These are phyloP conservation scores for Scalesia atractyloides DNA, from an alignment of 129 eudicot genomes.

Conservation along the genomic window DNA sequence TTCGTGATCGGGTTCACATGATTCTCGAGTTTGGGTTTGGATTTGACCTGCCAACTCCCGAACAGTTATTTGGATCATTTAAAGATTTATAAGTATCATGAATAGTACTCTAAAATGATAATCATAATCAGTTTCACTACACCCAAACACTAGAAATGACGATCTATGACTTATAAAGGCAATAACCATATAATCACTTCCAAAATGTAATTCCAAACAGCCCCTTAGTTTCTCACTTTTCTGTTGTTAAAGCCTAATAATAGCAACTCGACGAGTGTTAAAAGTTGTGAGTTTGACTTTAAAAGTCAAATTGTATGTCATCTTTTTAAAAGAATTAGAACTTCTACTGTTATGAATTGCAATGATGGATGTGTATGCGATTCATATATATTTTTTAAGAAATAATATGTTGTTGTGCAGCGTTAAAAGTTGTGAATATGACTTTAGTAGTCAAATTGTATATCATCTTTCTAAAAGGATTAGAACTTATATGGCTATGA, in stretches of 20 bases:
- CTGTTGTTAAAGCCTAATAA: neutral
- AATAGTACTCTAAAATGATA: neutral
- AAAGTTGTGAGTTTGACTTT: too few relatives aligned
- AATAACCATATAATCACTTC: neutral
- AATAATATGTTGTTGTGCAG: constrained; percentile 44
- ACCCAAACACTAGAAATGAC: neutral
- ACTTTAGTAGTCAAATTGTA: too few relatives aligned
- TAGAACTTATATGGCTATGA: neutral
- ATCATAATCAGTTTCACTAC: neutral
- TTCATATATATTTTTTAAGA: neutral
- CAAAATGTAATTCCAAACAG: neutral
- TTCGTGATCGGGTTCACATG: too few relatives aligned
- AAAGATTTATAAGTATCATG: neutral
- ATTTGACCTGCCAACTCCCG: too few relatives aligned
- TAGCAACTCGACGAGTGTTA: too few relatives aligned
- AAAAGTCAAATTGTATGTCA: neutral
- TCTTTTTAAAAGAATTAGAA: neutral
- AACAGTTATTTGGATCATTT: neutral
- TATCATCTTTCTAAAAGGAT: neutral
- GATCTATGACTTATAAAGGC: neutral
- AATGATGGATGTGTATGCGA: neutral
- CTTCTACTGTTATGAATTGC: neutral
- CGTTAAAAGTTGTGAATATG: constrained; percentile 41
- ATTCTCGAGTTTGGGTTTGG: too few relatives aligned
- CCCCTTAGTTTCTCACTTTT: neutral